Evolutionary conservation across 352 stramenopile genomes (phyloP), one percentile per base, ranked within the genome.

Genomic region (Globisporangium paroecandrum): DNA sequence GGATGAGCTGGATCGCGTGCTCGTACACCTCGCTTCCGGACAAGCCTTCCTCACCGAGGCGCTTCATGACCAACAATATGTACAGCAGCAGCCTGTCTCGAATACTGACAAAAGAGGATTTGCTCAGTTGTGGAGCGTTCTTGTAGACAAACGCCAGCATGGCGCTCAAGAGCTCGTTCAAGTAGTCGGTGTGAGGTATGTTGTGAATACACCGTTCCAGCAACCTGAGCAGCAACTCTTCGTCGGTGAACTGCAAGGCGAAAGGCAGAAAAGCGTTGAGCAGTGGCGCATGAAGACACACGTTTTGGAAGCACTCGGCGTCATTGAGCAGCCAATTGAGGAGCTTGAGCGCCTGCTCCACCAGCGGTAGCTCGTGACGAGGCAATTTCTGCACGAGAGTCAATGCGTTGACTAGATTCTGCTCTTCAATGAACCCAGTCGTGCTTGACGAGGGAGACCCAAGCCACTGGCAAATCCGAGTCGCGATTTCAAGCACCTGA

Each of bases 61-160:
- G 78, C 41, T 92, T 83, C 32, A 92, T 47, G n/a, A 83, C 69
- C 38, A 85, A 55, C 0, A 92, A 60, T 22, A 87, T 74, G 29
- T 72, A 83, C 22, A 92, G 62, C 27, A 90, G 57, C 46, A 91
- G 41, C 25, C 75, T 78, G 58, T 77, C 75, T 20, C 81, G 80
- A 1, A 61, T 32, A 0, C 20, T n/a, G 15, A 81, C 74, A 18
- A 24, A n/a, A 25, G 72, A 62, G 0, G 41, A 24, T 22, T 73
- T 72, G 1, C 56, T 69, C 3, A 92, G 56, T 13, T 69, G 65
- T n/a, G 69, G 69, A 3, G 79, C 77, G 43, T 85, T 75, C 13
- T 43, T 65, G 47, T 89, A 91, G 0, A 88, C 43, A 51, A 78
- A 79, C 7, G 67, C 65, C 8, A 89, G 64, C 20, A 85, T 25